Percentiles rank a stretch among this genome's conserved stretches.
Conservation (phyloP, 306 rosid species). For the Crotalaria pallida region DNA sequence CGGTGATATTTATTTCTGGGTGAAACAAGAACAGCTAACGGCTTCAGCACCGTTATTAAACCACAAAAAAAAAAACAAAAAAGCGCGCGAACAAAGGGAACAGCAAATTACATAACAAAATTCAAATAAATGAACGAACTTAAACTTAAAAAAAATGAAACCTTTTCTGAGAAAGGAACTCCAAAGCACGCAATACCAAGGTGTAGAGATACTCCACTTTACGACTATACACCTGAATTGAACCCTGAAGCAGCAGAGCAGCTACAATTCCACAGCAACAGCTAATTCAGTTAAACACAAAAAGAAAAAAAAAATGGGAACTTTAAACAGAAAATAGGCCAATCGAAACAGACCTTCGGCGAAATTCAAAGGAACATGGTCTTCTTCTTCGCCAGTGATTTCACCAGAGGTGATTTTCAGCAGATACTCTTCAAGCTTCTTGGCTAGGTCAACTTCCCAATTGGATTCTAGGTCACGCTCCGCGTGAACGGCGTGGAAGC, state of each 20-base stretch:
- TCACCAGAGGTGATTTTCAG: conserved; percentile 85
- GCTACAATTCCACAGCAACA: conserved; percentile 53
- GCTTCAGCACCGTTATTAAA: neutral
- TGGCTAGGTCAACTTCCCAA: conserved; percentile 95
- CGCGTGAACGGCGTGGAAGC: conserved; percentile 65
- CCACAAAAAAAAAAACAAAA: no score
- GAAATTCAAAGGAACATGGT: conserved; percentile 51
- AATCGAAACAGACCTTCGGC: conserved; percentile 63
- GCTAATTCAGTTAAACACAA: conserved; percentile 17
- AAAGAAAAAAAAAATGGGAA: neutral
- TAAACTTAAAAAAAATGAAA: conserved; percentile 30
- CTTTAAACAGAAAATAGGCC: neutral
- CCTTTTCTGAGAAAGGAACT: conserved; percentile 93
- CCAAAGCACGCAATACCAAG: conserved; percentile 85
- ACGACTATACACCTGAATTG: conserved; percentile 91
- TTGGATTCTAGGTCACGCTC: conserved; percentile 88
- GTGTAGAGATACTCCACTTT: conserved; percentile 88
- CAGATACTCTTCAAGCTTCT: conserved; percentile 75
- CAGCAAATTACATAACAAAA: neutral
- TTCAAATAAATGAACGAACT: neutral
- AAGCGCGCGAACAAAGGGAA: neutral
- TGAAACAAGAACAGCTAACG: neutral
- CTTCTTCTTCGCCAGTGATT: conserved; percentile 54
- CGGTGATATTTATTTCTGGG: neutral
- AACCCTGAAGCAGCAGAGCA: conserved; percentile 92